Base-by-base conservation (phyloP, 768 basidiomycete genomes). In the Galerina sulciceps region DNA sequence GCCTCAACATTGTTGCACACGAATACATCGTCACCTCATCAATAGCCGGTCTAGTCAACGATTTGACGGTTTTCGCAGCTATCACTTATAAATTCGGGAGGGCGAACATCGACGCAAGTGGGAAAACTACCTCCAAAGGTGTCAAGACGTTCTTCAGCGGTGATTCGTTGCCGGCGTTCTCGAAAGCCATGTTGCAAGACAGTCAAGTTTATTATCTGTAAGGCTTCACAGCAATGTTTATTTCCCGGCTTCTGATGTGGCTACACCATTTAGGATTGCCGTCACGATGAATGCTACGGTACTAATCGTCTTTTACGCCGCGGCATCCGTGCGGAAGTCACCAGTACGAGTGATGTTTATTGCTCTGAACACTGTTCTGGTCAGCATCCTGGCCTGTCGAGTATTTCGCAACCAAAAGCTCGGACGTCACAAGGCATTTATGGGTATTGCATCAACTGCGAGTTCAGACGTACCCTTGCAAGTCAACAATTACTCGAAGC, bases 61-160 rank as follows among this genome's bases (percentile, higher is more conserved):
- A 66, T 48, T 64, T 60, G 6, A 51, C 59, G 6, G 45, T 60
- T 11, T 66, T 61, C 45, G 26, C 52, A 6, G 62, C 60, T 10
- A 57, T 59, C 31, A 53, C 53, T 11, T 60, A 60, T 37, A 60
- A 55, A 15, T 40, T 60, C 6, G 58, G 58, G 10, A 55, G 43
- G 15, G 38, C 58, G 40, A 60, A 60, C 22, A 15, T 45, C 15
- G 22, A 35, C 9, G 37, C 41, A 6, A 18, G 18, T 10, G 17
- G 34, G 4, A 46, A 40, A 26, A 46, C 38, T 13, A 49, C 22
- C 13, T 23, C 58, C 15, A 43, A 15, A 36, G 53, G 53, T 35
- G 11, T 55, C 17, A 9, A 11, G 11, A 55, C 35, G 17, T 55
- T 44, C 34, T 31, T 55, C n/a, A 55, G 36, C 10, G 53, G 53